Evolutionary conservation across 108 stramenopile genomes (phyloP).

Genomic region (Fistulifera pelliculosa): DNA sequence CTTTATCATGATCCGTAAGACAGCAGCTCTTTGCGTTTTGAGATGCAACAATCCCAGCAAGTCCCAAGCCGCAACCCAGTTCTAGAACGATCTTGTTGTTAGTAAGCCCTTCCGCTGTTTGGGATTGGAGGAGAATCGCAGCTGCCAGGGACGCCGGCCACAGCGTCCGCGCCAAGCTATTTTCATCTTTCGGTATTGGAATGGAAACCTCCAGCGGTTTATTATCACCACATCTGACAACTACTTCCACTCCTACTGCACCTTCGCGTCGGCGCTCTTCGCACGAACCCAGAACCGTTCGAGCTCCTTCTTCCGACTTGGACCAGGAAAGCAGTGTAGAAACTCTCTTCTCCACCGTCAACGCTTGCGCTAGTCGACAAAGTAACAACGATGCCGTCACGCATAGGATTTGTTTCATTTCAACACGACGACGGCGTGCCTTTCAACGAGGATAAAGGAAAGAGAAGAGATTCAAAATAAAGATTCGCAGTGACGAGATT

Average conservation of each 20-base stretch:
- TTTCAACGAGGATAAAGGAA: background rate
- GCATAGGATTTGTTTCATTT: too few species aligned
- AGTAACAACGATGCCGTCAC: too few species aligned
- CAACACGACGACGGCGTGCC: too few species aligned
- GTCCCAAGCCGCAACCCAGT: constrained; percentile 16
- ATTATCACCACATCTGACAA: too few species aligned
- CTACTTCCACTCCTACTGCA: too few species aligned
- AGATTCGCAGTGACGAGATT: background rate
- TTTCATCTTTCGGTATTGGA: background rate
- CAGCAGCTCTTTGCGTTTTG: background rate
- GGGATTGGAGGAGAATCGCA: constrained; percentile 9
- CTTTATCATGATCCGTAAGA: constrained; percentile 13
- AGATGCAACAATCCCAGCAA: constrained; percentile 12
- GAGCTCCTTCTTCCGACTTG: too few species aligned
- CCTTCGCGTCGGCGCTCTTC: too few species aligned
- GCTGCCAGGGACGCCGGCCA: constrained; percentile 14
- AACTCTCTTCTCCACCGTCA: too few species aligned
- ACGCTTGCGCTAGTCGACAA: too few species aligned
- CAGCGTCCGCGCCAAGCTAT: constrained; percentile 5
- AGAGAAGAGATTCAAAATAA: background rate
- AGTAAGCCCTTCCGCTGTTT: background rate
- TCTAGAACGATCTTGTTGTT: constrained; percentile 8
- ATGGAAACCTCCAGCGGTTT: too few species aligned
- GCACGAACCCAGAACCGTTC: too few species aligned
- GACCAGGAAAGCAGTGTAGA: too few species aligned